Evolutionary conservation across 768 basidiomycete genomes (phyloP), one percentile per base, ranked within the genome.

Genomic region (Psilocybe tampanensis): DNA sequence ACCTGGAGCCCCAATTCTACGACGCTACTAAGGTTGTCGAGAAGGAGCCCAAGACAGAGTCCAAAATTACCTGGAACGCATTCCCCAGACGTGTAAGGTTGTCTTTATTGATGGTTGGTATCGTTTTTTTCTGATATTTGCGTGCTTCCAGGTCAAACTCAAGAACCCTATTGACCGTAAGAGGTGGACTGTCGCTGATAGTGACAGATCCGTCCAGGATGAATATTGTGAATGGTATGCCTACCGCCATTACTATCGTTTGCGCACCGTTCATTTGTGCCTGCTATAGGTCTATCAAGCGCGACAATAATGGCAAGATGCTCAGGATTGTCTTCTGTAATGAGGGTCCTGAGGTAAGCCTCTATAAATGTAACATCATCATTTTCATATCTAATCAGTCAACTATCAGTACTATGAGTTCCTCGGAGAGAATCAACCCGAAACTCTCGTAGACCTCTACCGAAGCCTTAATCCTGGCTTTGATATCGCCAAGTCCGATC

Each of bases 221-320:
- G 51, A 52, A 17, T 52, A 52, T 52, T 44, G 39, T 19, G 51
- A 52, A 32, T 52, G 51, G 51, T 44, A 44, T 17, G 51, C 15
- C 13, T 19, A 22, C 4, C 29, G 42, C 42, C 50, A 29, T 19
- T 36, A 21, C 23, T 21, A 18, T 13, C 12, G 13, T 32, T 34
- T 50, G 12, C 15, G 32, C 8, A 2, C 15, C n/a, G 29, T 8
- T 21, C 21, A 15, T 22, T 42, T 18, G n/a, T n/a, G n/a, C n/a
- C n/a, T 29, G 22, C n/a, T 39, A 5, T n/a, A 52, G 51, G 51
- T 52, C 51, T 13, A 44, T 52, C 13, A 52, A 52, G 26, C 21
- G 41, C 6, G 41, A 52, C 42, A 26, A 23, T n/a, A 24, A 19
- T 6, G 51, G 51, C 21, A 52, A 52, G 18, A 52, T 52, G 39